phyloP scores from a whole-genome alignment of 495 filamentous ascomycete species.

The Penicillium maclennaniae region DNA sequence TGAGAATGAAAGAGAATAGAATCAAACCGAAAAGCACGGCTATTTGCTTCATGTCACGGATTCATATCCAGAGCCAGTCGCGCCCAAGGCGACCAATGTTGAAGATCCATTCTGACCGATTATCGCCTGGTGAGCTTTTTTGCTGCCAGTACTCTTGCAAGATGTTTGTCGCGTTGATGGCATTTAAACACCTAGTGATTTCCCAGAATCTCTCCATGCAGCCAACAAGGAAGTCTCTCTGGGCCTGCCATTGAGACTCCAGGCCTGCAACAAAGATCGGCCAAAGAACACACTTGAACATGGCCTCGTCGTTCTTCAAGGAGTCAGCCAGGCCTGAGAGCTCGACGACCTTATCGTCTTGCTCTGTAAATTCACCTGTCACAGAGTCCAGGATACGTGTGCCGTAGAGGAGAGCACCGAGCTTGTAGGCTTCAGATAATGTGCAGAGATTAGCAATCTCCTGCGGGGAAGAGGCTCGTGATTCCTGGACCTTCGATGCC shows the following conservation, averaged over 20 bases:
- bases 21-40: neutral
- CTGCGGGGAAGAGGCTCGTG: slow-evolving; percentile 22
- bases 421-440: slow-evolving; percentile 28
- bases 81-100: slow-evolving; percentile 31
- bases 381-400: slow-evolving; percentile 31
- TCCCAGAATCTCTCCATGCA: slow-evolving; percentile 36
- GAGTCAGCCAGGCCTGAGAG: slow-evolving; percentile 40
- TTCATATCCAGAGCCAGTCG: slow-evolving; percentile 41
- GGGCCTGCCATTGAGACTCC: slow-evolving; percentile 32
- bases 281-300: slow-evolving; percentile 57
- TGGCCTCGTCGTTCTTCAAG: slow-evolving; percentile 39
- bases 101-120: slow-evolving; percentile 34
- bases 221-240: slow-evolving; percentile 26
- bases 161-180: slow-evolving; percentile 30
- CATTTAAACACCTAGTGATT: slow-evolving; percentile 37
- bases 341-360: slow-evolving; percentile 38
- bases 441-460: slow-evolving; percentile 19
- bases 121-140: slow-evolving; percentile 2
- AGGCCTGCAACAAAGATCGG: slow-evolving; percentile 55
- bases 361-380: slow-evolving; percentile 5
- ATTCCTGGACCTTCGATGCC: slow-evolving; percentile 31
- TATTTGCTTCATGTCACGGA: neutral
- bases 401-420: slow-evolving; percentile 31
- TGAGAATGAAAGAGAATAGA: neutral
- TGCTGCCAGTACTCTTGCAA: slow-evolving; percentile 29